phyloP scores from a whole-genome alignment of 192 early-diverging fungal species.

The Backusella parvicylindrica region DNA sequence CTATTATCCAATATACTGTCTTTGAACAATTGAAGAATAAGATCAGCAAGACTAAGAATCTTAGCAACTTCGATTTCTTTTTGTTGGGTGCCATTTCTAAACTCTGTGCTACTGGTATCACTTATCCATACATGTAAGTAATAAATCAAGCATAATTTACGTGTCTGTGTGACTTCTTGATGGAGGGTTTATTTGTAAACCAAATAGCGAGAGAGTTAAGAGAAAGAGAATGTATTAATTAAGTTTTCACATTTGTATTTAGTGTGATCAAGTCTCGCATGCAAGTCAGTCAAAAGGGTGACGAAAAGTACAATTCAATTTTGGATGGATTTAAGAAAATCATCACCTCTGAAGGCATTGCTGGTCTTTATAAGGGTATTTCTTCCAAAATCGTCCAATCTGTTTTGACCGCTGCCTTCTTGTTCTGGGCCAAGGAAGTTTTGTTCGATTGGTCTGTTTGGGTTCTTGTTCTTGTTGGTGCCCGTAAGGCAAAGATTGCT shows the following conservation, averaged over 20 bases:
- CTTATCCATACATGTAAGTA: constrained; percentile 95
- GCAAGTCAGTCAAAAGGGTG: constrained; percentile 89
- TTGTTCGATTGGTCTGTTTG: constrained; percentile 70
- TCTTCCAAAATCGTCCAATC: constrained; percentile 95
- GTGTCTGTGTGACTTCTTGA: not conserved
- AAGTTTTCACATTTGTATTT: not conserved
- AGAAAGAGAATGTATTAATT: not conserved
- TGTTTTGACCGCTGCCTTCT: constrained; percentile 92
- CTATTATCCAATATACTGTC: constrained; percentile 98
- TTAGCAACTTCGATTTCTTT: constrained; percentile 91
- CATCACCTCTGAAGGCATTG: constrained; percentile 82
- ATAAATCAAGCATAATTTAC: not conserved
- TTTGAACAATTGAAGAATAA: constrained; percentile 91
- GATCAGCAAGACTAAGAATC: constrained; percentile 51
- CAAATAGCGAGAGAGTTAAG: no score
- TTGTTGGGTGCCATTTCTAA: constrained; percentile 94
- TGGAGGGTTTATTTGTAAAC: not conserved
- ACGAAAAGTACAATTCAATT: constrained; percentile 76
- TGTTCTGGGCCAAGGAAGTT: constrained; percentile 91
- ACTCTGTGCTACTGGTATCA: constrained; percentile 89
- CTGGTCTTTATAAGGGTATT: constrained; percentile 87
- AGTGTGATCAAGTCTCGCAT: constrained; percentile 96
- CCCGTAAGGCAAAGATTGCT: constrained; percentile 23
- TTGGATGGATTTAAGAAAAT: constrained; percentile 92
- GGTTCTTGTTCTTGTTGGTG: constrained; percentile 38